Conservation (phyloP, 73 alveolate genomes). For the Strombidium stylifer region DNA sequence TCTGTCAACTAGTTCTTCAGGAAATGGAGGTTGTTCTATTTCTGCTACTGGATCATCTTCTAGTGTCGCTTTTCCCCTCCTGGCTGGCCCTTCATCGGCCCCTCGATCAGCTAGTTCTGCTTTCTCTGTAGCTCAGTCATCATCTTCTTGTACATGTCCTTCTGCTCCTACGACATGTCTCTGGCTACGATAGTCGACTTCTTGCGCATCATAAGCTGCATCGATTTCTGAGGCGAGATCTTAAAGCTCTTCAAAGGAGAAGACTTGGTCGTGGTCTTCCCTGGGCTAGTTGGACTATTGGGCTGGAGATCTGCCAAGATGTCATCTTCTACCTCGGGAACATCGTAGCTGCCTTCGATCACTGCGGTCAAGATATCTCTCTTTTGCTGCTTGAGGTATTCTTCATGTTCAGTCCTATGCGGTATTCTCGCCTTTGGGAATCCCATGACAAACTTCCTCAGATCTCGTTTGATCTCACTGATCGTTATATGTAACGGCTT, state of each 20-base stretch:
- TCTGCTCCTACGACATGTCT: too few species aligned
- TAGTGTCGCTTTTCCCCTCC: not conserved
- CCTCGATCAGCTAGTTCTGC: too few species aligned
- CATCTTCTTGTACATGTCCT: too few species aligned
- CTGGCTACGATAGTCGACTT: too few species aligned
- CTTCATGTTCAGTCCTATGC: slow-evolving; percentile 40
- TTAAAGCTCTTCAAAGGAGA: not conserved
- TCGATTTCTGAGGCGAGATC: too few species aligned
- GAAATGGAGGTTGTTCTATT: slow-evolving; percentile 7
- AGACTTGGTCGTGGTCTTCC: not conserved
- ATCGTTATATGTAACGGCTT: slow-evolving; percentile 31
- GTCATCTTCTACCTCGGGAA: not conserved
- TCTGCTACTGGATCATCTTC: not conserved
- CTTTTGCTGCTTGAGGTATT: not conserved
- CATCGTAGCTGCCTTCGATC: not conserved
- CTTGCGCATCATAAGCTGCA: too few species aligned
- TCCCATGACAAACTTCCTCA: slow-evolving; percentile 40
- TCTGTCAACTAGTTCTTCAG: slow-evolving; percentile 7
- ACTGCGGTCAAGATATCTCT: not conserved
- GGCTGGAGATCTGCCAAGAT: not conserved
- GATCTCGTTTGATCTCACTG: slow-evolving; percentile 38
- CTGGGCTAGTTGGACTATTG: not conserved
- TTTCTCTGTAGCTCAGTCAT: too few species aligned
- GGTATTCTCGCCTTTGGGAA: slow-evolving; percentile 49
- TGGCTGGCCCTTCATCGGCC: too few species aligned